A percentile compares a stretch with the other conserved stretches of the same genome.
These are phyloP conservation scores for Polygonum maritimum DNA, from an alignment of 148 eudicot genomes.

Conservation along the genomic window DNA sequence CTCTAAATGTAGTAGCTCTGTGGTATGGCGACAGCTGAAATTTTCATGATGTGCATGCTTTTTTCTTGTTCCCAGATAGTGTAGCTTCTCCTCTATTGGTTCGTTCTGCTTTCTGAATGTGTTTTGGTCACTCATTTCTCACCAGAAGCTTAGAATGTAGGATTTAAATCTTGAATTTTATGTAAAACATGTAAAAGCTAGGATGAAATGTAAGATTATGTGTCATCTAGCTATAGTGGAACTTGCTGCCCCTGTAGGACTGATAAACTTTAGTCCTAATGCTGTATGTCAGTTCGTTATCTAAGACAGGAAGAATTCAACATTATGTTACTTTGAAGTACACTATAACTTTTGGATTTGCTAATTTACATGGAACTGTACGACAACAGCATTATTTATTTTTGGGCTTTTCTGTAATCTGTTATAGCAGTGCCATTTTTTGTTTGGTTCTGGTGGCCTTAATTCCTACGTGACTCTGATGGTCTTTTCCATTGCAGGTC, in stretches of 20 bases:
- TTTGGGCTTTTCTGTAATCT: background rate
- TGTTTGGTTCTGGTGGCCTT: background rate
- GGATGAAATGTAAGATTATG: background rate
- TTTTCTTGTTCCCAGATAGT: background rate
- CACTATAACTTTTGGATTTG: background rate
- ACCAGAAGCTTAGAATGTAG: background rate
- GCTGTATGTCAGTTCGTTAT: background rate
- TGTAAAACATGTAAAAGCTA: background rate
- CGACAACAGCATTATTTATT: background rate
- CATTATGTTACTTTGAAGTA: background rate
- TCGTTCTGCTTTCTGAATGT: background rate
- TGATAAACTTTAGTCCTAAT: background rate
- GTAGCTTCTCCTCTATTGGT: background rate
- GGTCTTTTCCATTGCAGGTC: slow-evolving; percentile 27
- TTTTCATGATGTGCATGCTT: background rate
- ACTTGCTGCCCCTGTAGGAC: background rate
- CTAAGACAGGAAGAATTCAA: background rate
- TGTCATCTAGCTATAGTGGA: background rate
- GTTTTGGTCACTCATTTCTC: background rate
- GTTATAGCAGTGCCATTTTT: background rate
- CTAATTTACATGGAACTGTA: background rate
- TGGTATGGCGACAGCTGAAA: background rate
- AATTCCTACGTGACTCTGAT: background rate
- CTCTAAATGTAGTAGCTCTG: background rate
- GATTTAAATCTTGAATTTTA: background rate